phyloP scores from a whole-genome alignment of 1,284 basidiomycete genomes.

The Fomes fomentarius region DNA sequence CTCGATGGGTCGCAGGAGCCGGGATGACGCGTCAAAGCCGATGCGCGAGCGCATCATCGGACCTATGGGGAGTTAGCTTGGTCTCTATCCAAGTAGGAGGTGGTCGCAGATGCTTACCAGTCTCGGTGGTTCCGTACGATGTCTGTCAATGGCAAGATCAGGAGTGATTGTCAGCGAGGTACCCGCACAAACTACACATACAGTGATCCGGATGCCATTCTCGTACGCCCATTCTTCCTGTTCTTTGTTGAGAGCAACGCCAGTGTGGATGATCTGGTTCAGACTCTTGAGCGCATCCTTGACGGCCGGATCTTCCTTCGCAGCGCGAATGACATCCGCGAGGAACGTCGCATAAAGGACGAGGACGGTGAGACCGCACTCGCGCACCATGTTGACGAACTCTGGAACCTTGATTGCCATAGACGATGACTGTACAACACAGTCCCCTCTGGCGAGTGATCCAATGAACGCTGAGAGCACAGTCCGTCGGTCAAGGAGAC shows the following conservation, averaged over 20 bases:
- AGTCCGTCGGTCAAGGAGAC: not conserved
- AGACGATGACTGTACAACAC: constrained; percentile 17
- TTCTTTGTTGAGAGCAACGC: constrained; percentile 15
- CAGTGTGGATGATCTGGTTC: constrained; percentile 13
- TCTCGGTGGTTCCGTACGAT: constrained; percentile 17
- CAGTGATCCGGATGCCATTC: constrained; percentile 8
- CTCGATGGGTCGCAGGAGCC: constrained; percentile 8
- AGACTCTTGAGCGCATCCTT: constrained; percentile 5
- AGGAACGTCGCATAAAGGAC: constrained; percentile 19
- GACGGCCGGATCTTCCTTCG: constrained; percentile 1
- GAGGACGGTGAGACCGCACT: constrained; percentile 10
- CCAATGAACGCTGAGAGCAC: constrained; percentile 9
- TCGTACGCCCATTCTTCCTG: constrained; percentile 19
- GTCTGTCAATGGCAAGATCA: not conserved
- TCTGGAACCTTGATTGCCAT: constrained; percentile 13
- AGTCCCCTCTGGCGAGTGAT: constrained; percentile 5
- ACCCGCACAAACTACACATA: not conserved
- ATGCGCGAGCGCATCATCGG: constrained; percentile 3
- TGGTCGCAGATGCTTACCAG: not conserved
- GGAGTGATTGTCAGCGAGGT: not conserved
- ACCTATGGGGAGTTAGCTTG: not conserved
- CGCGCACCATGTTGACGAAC: constrained; percentile 12
- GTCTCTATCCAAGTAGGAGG: not conserved
- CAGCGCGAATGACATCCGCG: constrained; percentile 11
- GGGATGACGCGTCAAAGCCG: not conserved